These are phyloP conservation scores for Talaromyces sp. DNA, from an alignment of 2,329 filamentous ascomycete genomes.

Conservation along the genomic window DNA sequence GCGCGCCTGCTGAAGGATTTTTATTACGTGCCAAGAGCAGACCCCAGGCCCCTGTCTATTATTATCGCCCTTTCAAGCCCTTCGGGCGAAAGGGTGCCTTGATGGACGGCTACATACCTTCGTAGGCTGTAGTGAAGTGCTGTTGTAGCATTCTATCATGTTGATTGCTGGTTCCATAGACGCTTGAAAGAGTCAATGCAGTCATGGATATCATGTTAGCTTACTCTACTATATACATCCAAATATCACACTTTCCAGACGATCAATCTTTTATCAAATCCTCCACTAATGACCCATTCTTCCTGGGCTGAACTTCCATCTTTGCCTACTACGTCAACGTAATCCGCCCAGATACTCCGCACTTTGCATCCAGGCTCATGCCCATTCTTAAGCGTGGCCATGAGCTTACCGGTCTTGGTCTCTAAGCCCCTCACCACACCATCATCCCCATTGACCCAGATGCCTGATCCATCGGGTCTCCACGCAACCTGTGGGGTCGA, in stretches of 20 bases:
- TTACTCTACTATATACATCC: neutral
- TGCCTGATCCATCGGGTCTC: constrained; percentile 62
- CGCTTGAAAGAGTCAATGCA: neutral
- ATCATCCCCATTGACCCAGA: constrained; percentile 69
- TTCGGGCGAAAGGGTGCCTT: constrained; percentile 49
- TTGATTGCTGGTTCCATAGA: too few species aligned
- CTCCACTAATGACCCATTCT: constrained; percentile 64
- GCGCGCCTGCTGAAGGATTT: constrained; percentile 69
- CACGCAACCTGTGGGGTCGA: constrained; percentile 65
- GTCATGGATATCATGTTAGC: neutral
- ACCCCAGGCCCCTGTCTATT: constrained; percentile 46
- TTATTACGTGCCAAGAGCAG: constrained; percentile 65
- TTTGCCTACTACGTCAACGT: constrained; percentile 33
- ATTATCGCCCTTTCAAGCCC: constrained; percentile 49
- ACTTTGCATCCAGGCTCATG: constrained; percentile 63
- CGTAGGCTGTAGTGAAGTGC: constrained; percentile 22
- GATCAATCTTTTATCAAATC: constrained; percentile 65
- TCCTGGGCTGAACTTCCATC: constrained; percentile 33
- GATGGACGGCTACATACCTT: constrained; percentile 49
- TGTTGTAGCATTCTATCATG: neutral
- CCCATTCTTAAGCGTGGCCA: constrained; percentile 51
- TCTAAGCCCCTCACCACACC: constrained; percentile 64
- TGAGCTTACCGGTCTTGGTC: constrained; percentile 59
- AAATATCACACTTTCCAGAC: constrained; percentile 53
- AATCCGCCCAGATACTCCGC: constrained; percentile 60